Percentiles rank a stretch among this genome's conserved stretches.
phyloP scores from a whole-genome alignment of 208 protist genomes.

The Trypanosoma melophagium region DNA sequence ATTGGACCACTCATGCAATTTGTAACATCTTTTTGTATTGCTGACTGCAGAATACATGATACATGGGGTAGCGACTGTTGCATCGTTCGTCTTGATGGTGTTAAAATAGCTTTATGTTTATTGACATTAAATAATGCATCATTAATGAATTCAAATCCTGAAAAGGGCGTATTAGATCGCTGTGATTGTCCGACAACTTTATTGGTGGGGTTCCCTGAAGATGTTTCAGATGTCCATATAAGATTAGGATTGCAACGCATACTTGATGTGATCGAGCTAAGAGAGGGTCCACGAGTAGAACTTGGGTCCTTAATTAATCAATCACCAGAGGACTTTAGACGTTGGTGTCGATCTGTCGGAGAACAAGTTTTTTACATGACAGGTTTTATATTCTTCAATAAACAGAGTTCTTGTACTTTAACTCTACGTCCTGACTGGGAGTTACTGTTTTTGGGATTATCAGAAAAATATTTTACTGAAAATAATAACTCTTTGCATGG shows the following conservation, averaged over 20 bases:
- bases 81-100: slow-evolving; percentile 29
- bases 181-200: slow-evolving; percentile 25
- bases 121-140: slow-evolving; percentile 23
- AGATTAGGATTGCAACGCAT: slow-evolving; percentile 21
- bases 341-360: slow-evolving; percentile 17
- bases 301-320: slow-evolving; percentile 8
- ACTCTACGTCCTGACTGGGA: slow-evolving; percentile 17
- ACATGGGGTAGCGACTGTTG: slow-evolving; percentile 19
- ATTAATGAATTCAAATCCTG: slow-evolving; percentile 16
- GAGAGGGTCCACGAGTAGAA: slow-evolving; percentile 16
- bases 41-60: slow-evolving; percentile 23
- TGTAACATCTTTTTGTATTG: slow-evolving; percentile 30
- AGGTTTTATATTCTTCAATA: slow-evolving; percentile 11
- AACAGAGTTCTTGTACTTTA: background rate
- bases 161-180: slow-evolving; percentile 15
- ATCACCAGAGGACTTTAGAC: slow-evolving; percentile 23
- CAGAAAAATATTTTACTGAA: slow-evolving; percentile 1
- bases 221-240: slow-evolving; percentile 21
- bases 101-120: slow-evolving; percentile 25
- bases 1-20: slow-evolving; percentile 33
- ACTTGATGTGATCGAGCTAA: slow-evolving; percentile 28
- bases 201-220: slow-evolving; percentile 26
- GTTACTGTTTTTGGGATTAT: background rate
- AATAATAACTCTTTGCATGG: background rate
- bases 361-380: slow-evolving; percentile 19